These are phyloP conservation scores for Cryptococcus floricola DNA, from an alignment of 1,284 basidiomycete genomes.

Conservation along the genomic window DNA sequence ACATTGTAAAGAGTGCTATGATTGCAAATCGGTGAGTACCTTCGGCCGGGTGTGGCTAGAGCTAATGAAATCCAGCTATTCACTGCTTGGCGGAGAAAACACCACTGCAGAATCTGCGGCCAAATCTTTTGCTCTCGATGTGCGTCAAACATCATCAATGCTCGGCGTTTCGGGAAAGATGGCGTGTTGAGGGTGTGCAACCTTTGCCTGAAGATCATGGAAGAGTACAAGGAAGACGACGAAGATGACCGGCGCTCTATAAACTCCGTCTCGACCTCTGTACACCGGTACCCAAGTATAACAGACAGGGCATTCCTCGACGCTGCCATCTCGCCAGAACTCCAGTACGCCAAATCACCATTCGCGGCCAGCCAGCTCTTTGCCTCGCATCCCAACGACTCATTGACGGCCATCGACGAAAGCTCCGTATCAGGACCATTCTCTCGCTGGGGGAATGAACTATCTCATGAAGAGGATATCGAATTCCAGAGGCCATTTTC, in stretches of 20 bases:
- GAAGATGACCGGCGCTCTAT: conserved; percentile 55
- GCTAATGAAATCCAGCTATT: conserved; percentile 64
- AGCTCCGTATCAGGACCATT: conserved; percentile 17
- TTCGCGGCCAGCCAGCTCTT: conserved; percentile 84
- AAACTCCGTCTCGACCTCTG: conserved; percentile 35
- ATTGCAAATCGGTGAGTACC: conserved; percentile 60
- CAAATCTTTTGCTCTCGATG: conserved; percentile 89
- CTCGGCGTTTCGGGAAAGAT: conserved; percentile 85
- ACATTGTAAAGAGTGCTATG: conserved; percentile 90
- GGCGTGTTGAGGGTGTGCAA: conserved; percentile 93
- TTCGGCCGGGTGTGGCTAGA: background rate
- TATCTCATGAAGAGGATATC: background rate
- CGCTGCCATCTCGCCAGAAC: conserved; percentile 44
- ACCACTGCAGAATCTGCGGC: conserved; percentile 90
- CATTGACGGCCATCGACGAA: conserved; percentile 44
- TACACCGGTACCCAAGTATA: conserved; percentile 27
- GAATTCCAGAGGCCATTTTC: conserved; percentile 32
- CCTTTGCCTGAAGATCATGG: conserved; percentile 84
- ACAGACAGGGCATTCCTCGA: conserved; percentile 41
- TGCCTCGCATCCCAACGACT: conserved; percentile 45
- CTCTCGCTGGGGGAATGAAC: conserved; percentile 22
- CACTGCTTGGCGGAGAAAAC: conserved; percentile 86
- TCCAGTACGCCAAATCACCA: conserved; percentile 62
- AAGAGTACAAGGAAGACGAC: conserved; percentile 66
- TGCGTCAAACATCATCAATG: conserved; percentile 96